Evolutionary conservation across 2,329 filamentous ascomycete species (phyloP), one percentile per base, ranked within the genome.

Genomic region (Cytospora paraplurivora): DNA sequence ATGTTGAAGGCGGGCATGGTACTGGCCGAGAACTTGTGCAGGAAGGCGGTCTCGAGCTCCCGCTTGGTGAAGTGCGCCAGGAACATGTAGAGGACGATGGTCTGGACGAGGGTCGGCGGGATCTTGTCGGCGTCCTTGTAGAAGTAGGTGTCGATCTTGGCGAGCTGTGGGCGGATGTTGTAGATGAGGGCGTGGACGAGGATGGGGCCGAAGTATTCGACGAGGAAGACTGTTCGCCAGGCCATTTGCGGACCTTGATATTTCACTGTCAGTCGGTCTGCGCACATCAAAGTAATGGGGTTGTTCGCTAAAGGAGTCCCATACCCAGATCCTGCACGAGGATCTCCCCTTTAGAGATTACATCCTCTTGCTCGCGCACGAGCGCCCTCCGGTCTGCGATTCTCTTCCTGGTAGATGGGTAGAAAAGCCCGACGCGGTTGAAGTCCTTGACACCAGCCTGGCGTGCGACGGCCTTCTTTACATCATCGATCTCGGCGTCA

Each of bases 1-100:
- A 99, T 92, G 81, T 97, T 96, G 73, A 78, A 79, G 64, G 85
- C 84, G 19, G 95, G 95, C 95, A 99, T 99, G 56, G 95, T 99
- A 72, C 90, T 92, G 67, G 90, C 87, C 62, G 92, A 94, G 82
- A 99, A 99, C 74, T 92, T 92, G 82, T 99, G 95, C 67, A 99
- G 85, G 75, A 95, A 97, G 67, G 97, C 74, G 0, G 95, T 98
- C 81, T 99, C 95, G 68, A 92, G 83, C 81, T 99, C 95, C 73
- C 95, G 93, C 85, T 99, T 99, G 74, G 91, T 69, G 77, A 97
- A 99, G 82, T 99, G 95, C 13, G 90, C 76, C 62, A 88, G 79
- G 71, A 97, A 86, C 75, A 97, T 85, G 66, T 79, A 78, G 74
- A 93, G 89, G 57, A 88, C 84, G 58, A 97, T 81, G 70, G 84